Conservation (phyloP, 2,329 filamentous ascomycete genomes). For the Laburnicola sp. region DNA sequence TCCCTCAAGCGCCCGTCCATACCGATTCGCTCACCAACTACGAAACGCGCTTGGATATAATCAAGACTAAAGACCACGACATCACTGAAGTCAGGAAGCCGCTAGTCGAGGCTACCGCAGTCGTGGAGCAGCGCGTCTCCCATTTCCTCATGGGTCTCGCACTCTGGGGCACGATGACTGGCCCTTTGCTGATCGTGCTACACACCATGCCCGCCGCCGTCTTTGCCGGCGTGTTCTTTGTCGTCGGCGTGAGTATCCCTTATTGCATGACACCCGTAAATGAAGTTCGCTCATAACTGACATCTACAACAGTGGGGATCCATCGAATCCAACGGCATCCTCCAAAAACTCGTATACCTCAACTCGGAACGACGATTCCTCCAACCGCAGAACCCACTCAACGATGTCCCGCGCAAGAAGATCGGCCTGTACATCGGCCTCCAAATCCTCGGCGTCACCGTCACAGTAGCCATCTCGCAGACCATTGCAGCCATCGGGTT, state of each 20-base stretch:
- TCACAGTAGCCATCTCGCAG: conserved; percentile 59
- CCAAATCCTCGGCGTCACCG: conserved; percentile 54
- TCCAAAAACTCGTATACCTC: conserved; percentile 54
- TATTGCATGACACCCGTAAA: too few relatives aligned
- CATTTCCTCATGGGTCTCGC: conserved; percentile 60
- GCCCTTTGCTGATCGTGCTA: conserved; percentile 54
- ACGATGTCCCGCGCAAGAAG: conserved; percentile 47
- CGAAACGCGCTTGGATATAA: conserved; percentile 36
- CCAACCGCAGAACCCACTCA: conserved; percentile 52
- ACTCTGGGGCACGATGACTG: conserved; percentile 59
- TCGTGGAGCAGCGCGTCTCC: conserved; percentile 58
- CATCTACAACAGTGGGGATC: conserved; percentile 46
- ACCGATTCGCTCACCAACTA: conserved; percentile 56
- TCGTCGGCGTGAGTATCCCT: conserved; percentile 51
- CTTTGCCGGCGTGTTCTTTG: conserved; percentile 59
- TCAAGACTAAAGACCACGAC: conserved; percentile 47
- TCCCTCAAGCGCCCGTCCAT: conserved; percentile 60
- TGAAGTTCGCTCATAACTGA: background rate
- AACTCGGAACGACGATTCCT: conserved; percentile 53
- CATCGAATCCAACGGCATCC: conserved; percentile 53
- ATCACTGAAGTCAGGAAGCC: conserved; percentile 50
- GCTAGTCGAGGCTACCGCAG: conserved; percentile 48
- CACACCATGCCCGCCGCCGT: conserved; percentile 57
- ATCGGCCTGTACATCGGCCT: conserved; percentile 55
- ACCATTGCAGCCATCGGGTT: conserved; percentile 62